Percentiles rank a stretch among this genome's conserved stretches.
These are phyloP conservation scores for Fonsecaea multimorphosa DNA, from an alignment of 2,329 filamentous ascomycete species.

Conservation along the genomic window DNA sequence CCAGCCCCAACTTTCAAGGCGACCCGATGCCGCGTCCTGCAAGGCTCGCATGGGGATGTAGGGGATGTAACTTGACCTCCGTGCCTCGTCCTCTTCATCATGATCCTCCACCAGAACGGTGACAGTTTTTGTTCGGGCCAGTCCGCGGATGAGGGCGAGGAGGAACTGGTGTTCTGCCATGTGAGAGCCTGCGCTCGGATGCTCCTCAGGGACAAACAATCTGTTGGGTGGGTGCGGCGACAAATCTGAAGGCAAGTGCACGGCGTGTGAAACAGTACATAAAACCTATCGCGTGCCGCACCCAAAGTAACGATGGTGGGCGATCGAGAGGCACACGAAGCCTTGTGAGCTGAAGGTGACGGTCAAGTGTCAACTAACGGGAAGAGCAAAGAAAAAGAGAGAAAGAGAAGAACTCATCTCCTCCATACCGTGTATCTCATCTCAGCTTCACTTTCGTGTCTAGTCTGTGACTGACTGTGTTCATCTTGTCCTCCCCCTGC, in stretches of 20 bases:
- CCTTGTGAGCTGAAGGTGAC: constrained; percentile 6
- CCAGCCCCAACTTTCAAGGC: too few species aligned
- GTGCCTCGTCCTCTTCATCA: neutral
- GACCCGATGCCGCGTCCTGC: constrained; percentile 9
- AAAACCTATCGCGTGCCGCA: constrained; percentile 30
- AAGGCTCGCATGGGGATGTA: constrained; percentile 18
- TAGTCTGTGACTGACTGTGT: constrained; percentile 8
- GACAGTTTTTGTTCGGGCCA: neutral
- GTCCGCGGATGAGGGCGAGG: neutral
- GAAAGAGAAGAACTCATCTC: constrained; percentile 1
- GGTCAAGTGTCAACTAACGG: constrained; percentile 8
- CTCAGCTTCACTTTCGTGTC: constrained; percentile 1
- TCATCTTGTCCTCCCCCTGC: constrained; percentile 18
- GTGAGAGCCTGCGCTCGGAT: neutral
- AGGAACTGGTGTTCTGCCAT: neutral
- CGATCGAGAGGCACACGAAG: constrained; percentile 10
- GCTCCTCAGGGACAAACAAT: neutral
- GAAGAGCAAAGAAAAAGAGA: neutral
- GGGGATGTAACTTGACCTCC: constrained; percentile 1
- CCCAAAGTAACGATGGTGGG: constrained; percentile 4
- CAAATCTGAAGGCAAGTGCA: constrained; percentile 21
- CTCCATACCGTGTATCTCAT: neutral
- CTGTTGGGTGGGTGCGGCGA: constrained; percentile 17
- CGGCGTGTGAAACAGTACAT: constrained; percentile 34
- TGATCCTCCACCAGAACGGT: constrained; percentile 3